These are phyloP conservation scores for Boletus sp. DNA, from an alignment of 1,284 basidiomycete genomes.

Conservation along the genomic window DNA sequence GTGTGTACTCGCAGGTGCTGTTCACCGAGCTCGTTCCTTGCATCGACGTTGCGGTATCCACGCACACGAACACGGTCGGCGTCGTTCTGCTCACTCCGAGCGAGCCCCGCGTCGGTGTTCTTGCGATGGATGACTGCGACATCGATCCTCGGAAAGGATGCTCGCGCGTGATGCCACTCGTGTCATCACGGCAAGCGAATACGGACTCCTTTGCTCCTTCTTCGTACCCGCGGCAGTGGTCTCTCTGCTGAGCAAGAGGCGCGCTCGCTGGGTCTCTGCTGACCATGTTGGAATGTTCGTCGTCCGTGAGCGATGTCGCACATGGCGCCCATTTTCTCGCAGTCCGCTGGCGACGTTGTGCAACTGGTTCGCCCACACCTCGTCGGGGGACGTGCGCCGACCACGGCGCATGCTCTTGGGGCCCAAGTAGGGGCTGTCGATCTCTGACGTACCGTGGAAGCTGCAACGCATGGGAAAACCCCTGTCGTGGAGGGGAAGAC, in stretches of 20 bases:
- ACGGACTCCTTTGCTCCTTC: neutral
- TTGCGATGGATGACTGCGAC: conserved; percentile 76
- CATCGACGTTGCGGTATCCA: conserved; percentile 41
- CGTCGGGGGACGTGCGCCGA: neutral
- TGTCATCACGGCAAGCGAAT: conserved; percentile 1
- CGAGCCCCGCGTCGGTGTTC: conserved; percentile 37
- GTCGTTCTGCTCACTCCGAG: conserved; percentile 28
- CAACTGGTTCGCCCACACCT: neutral
- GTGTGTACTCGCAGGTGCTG: conserved; percentile 13
- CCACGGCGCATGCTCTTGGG: neutral
- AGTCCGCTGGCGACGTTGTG: neutral
- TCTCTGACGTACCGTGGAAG: neutral
- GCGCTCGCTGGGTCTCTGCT: neutral
- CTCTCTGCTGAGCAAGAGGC: neutral
- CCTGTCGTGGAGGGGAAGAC: neutral
- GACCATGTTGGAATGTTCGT: neutral
- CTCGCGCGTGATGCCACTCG: conserved; percentile 15
- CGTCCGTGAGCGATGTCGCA: neutral
- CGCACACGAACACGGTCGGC: conserved; percentile 33
- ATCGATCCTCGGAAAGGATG: conserved; percentile 37
- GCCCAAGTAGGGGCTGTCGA: neutral
- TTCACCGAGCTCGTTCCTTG: conserved; percentile 27
- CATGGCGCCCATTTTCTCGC: neutral
- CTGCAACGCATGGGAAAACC: too few relatives aligned
- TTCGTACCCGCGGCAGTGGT: neutral